A percentile compares a stretch with the other conserved stretches of the same genome.
Evolutionary conservation across 768 basidiomycete genomes (phyloP).

Genomic region (Lentinula detonsa): DNA sequence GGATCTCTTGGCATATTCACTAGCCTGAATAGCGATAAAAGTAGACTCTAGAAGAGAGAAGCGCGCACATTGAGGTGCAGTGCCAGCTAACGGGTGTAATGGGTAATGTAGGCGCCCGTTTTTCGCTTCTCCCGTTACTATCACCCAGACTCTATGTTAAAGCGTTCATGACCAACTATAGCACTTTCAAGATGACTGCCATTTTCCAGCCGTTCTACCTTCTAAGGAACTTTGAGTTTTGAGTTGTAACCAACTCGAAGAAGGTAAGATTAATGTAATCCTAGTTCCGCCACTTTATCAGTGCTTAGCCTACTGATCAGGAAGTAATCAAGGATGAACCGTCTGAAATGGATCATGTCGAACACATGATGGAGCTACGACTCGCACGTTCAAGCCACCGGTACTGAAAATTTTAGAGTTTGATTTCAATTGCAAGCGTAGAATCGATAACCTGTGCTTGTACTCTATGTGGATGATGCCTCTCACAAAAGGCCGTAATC

Average conservation of each 20-base stretch:
- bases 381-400: not conserved
- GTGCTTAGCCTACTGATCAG: not conserved
- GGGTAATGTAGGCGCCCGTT: too few relatives aligned
- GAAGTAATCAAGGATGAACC: not conserved
- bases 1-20: too few relatives aligned
- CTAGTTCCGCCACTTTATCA: not conserved
- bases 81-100: too few relatives aligned
- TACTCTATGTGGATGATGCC: not conserved
- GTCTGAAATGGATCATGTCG: not conserved
- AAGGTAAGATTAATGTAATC: not conserved
- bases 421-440: not conserved
- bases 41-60: too few relatives aligned
- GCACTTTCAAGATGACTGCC: too few relatives aligned
- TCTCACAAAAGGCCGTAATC: not conserved
- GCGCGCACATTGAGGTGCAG: too few relatives aligned
- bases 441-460: not conserved
- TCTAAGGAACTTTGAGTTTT: too few relatives aligned
- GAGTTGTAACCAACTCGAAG: not conserved
- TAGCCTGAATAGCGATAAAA: too few relatives aligned
- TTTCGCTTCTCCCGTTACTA: too few relatives aligned
- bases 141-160: too few relatives aligned
- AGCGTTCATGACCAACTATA: too few relatives aligned
- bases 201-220: too few relatives aligned
- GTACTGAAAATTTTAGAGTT: not conserved
- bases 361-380: not conserved